A percentile compares a stretch with the other conserved stretches of the same genome.
Conservation (phyloP, 768 basidiomycete genomes). For the Tulasnella sp. region DNA sequence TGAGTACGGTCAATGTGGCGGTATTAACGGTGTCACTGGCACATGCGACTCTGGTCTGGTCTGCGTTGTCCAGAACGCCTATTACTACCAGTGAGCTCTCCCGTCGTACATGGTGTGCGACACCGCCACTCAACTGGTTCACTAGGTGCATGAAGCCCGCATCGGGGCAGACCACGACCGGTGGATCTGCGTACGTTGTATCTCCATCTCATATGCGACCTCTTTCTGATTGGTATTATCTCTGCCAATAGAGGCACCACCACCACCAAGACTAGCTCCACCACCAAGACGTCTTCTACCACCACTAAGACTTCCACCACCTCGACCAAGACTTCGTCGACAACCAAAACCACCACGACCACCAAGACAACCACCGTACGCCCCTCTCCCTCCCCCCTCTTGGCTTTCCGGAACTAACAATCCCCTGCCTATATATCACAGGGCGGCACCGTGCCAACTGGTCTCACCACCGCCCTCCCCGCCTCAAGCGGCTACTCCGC, state of each 20-base stretch:
- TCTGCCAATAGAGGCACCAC: background rate
- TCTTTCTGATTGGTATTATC: background rate
- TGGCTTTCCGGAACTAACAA: too few species aligned
- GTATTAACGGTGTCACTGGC: background rate
- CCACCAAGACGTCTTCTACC: slow-evolving; percentile 2
- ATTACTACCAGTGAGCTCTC: background rate
- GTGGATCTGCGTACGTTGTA: background rate
- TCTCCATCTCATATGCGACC: background rate
- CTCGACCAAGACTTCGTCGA: slow-evolving; percentile 3
- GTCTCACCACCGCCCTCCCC: slow-evolving; percentile 9
- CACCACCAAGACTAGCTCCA: background rate
- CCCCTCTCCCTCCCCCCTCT: background rate
- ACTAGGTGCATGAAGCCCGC: background rate
- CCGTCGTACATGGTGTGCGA: background rate
- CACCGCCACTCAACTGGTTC: background rate
- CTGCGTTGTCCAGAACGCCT: background rate
- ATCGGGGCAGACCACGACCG: background rate
- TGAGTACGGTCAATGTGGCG: background rate
- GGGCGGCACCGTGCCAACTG: slow-evolving; percentile 1
- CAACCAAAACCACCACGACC: background rate
- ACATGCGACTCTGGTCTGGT: background rate
- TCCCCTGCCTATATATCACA: background rate
- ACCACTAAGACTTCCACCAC: background rate
- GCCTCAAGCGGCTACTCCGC: slow-evolving; percentile 12
- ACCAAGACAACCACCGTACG: background rate